Evolutionary conservation across 169 alveolate genomes (phyloP).

Genomic region (Plasmodium sp.): DNA sequence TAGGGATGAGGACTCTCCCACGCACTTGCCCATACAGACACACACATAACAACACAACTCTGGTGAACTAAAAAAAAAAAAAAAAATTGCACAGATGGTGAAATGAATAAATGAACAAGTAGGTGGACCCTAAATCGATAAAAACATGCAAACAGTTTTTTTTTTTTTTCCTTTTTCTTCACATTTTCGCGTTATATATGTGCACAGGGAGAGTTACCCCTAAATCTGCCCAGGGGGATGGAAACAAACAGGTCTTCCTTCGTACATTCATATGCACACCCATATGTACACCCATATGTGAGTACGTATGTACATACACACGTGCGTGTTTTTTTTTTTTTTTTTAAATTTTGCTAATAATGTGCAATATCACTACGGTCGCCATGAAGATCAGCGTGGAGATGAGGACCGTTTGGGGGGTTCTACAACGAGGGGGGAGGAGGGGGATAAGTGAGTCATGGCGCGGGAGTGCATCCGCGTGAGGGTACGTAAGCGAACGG

Average conservation of each 20-base stretch:
- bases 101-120: neutral
- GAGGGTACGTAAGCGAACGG: neutral
- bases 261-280: neutral
- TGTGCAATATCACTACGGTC: conserved; percentile 84
- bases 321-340: neutral
- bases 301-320: too few species aligned
- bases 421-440: conserved; percentile 42
- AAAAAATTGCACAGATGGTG: neutral
- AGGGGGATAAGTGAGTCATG: neutral
- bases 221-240: neutral
- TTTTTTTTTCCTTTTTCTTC: neutral
- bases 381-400: conserved; percentile 84
- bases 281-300: neutral
- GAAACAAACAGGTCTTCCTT: neutral
- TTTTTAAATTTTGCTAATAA: conserved; percentile 79
- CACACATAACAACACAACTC: neutral
- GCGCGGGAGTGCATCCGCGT: neutral
- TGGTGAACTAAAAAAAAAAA: neutral
- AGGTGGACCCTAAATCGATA: neutral
- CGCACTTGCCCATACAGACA: too few species aligned
- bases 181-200: neutral
- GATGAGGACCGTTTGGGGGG: conserved; percentile 84
- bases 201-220: neutral
- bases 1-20: too few species aligned
- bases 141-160: neutral